phyloP scores from a whole-genome alignment of 2,329 filamentous ascomycete genomes.

The Exserohilum turcica region DNA sequence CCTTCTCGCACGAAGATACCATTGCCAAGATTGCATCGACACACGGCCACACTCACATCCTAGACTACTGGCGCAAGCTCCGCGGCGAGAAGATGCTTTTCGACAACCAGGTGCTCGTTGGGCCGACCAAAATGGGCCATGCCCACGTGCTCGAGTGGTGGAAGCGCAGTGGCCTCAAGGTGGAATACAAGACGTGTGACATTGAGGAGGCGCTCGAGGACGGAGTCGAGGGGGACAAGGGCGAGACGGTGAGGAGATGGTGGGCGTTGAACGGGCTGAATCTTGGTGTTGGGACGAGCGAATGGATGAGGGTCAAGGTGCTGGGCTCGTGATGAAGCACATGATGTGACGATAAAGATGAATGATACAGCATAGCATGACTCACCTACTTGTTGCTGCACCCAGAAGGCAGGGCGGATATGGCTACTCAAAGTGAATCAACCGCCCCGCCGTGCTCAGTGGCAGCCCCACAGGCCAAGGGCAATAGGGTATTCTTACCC shows the following conservation, averaged over 20 bases:
- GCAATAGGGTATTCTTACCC: constrained; percentile 23
- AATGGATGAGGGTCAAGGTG: constrained; percentile 85
- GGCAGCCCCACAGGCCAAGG: constrained; percentile 7
- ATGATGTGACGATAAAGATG: neutral
- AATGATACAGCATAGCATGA: neutral
- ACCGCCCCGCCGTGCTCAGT: constrained; percentile 5
- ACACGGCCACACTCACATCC: constrained; percentile 80
- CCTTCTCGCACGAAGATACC: constrained; percentile 77
- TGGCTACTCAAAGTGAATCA: constrained; percentile 8
- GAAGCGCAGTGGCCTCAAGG: constrained; percentile 74
- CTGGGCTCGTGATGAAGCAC: constrained; percentile 49
- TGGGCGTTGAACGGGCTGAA: constrained; percentile 87
- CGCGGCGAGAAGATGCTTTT: constrained; percentile 80
- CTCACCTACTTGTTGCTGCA: neutral
- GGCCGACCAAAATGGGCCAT: constrained; percentile 85
- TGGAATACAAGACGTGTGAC: constrained; percentile 94
- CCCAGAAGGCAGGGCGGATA: neutral
- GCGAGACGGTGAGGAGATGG: constrained; percentile 78
- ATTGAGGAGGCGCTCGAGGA: constrained; percentile 95
- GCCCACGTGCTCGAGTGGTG: constrained; percentile 90
- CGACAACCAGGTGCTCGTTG: constrained; percentile 81
- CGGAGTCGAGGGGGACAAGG: constrained; percentile 70
- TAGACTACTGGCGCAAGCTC: constrained; percentile 80
- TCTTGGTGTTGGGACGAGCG: constrained; percentile 78
- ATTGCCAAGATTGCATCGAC: constrained; percentile 84